Conservation (phyloP, 2,329 filamentous ascomycete genomes). For the Ilyonectria destructans region DNA sequence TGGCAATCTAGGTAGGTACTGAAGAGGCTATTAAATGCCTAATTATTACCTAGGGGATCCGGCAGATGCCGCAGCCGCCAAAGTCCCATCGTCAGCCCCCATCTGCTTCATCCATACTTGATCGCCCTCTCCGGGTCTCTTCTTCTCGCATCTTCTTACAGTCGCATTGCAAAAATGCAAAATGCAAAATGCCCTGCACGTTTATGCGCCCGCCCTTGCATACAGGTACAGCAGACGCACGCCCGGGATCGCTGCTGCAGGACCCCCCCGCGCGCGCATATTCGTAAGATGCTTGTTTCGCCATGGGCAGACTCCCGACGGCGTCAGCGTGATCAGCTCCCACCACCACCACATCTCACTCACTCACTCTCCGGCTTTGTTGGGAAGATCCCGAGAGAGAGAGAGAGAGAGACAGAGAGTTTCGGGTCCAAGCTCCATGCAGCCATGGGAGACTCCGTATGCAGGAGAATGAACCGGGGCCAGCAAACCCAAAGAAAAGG, state of each 20-base stretch:
- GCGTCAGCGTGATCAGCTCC: background rate
- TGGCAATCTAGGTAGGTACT: too few relatives aligned
- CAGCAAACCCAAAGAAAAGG: background rate
- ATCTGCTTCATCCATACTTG: too few relatives aligned
- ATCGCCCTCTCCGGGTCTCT: too few relatives aligned
- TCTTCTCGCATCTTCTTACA: too few relatives aligned
- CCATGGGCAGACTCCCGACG: background rate
- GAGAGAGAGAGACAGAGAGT: background rate
- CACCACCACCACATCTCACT: background rate
- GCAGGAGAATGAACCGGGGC: background rate
- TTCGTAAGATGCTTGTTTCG: background rate
- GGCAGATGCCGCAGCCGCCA: too few relatives aligned
- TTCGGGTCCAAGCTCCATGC: background rate
- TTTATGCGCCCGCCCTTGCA: background rate
- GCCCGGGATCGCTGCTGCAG: background rate
- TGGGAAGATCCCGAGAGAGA: background rate
- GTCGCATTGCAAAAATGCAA: background rate
- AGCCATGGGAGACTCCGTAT: background rate
- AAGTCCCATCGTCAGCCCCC: too few relatives aligned
- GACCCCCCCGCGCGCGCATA: background rate
- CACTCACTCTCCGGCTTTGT: too few relatives aligned
- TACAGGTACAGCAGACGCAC: background rate
- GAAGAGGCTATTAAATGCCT: too few relatives aligned
- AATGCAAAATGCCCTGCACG: background rate
- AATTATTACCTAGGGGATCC: too few relatives aligned